Percentiles rank a stretch among this genome's conserved stretches.
Evolutionary conservation across 345 rosid genomes (phyloP).

Genomic region (Bruguiera gymnorhiza): DNA sequence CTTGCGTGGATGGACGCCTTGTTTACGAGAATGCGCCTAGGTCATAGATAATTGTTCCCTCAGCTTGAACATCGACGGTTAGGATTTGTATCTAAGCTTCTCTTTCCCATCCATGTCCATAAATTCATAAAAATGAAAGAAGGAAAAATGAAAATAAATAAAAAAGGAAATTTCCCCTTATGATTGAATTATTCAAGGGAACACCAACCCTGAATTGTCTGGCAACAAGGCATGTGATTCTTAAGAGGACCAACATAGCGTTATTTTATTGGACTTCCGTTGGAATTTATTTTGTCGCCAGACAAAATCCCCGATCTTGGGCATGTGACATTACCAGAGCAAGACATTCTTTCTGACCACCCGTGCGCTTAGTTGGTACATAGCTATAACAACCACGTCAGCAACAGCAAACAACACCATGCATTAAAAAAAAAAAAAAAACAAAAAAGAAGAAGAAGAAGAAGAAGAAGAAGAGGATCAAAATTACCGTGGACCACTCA

Average conservation of each 20-base stretch:
- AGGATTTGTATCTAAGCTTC: too few species aligned
- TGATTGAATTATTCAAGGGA: not conserved
- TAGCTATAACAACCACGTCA: slow-evolving; percentile 9
- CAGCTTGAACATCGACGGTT: too few species aligned
- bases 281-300: slow-evolving; percentile 14
- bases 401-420: not conserved
- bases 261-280: not conserved
- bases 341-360: slow-evolving; percentile 20
- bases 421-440: too few species aligned
- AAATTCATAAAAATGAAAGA: not conserved
- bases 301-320: slow-evolving; percentile 13
- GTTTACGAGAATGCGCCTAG: too few species aligned
- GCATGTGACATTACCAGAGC: not conserved
- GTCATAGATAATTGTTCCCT: too few species aligned
- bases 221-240: slow-evolving; percentile 29
- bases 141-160: too few species aligned
- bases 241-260: not conserved
- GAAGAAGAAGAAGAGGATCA: too few species aligned
- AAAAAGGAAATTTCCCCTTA: not conserved
- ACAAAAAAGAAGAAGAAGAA: too few species aligned
- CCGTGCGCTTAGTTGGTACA: slow-evolving; percentile 3
- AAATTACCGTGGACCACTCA: too few species aligned
- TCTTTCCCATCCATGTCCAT: too few species aligned
- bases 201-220: not conserved
- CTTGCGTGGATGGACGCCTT: too few species aligned